These are phyloP conservation scores for Fusarium anthophilum DNA, from an alignment of 2,329 filamentous ascomycete genomes.

Conservation along the genomic window DNA sequence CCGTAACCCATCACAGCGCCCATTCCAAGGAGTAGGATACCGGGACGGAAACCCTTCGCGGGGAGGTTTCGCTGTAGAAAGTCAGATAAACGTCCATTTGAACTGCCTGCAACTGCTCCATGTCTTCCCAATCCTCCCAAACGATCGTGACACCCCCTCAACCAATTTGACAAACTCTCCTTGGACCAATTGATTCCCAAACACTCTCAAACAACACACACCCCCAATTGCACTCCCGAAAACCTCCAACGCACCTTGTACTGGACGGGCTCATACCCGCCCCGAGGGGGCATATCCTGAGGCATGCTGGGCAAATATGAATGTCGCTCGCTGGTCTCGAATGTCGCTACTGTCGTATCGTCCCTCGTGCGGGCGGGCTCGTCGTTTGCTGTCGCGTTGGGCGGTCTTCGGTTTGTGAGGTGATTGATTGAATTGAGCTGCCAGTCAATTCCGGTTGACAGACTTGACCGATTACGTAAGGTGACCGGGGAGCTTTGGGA, in stretches of 20 bases:
- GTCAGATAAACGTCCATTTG: slow-evolving; percentile 5
- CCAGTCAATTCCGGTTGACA: slow-evolving; percentile 25
- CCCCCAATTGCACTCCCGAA: neutral
- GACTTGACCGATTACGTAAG: slow-evolving; percentile 40
- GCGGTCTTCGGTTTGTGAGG: slow-evolving; percentile 34
- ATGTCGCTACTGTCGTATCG: slow-evolving; percentile 1
- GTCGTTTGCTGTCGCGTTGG: slow-evolving; percentile 2
- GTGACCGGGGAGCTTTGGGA: neutral
- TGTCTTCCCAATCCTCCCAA: neutral
- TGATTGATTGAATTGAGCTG: slow-evolving; percentile 40
- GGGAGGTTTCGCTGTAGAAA: slow-evolving; percentile 87
- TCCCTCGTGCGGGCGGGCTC: slow-evolving; percentile 31
- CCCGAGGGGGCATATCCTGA: slow-evolving; percentile 95
- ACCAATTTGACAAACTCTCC: neutral
- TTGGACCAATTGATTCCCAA: neutral
- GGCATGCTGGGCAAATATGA: slow-evolving; percentile 71
- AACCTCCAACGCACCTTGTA: slow-evolving; percentile 78
- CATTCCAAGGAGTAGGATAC: slow-evolving; percentile 79
- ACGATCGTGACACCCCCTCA: neutral
- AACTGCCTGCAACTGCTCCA: neutral
- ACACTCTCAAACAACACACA: neutral
- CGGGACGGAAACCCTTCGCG: slow-evolving; percentile 86
- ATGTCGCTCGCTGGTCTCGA: slow-evolving; percentile 14
- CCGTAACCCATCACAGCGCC: slow-evolving; percentile 86
- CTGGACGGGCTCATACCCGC: slow-evolving; percentile 96